These are phyloP conservation scores for Takashimella koratensis DNA, from an alignment of 1,284 basidiomycete genomes.

Conservation along the genomic window DNA sequence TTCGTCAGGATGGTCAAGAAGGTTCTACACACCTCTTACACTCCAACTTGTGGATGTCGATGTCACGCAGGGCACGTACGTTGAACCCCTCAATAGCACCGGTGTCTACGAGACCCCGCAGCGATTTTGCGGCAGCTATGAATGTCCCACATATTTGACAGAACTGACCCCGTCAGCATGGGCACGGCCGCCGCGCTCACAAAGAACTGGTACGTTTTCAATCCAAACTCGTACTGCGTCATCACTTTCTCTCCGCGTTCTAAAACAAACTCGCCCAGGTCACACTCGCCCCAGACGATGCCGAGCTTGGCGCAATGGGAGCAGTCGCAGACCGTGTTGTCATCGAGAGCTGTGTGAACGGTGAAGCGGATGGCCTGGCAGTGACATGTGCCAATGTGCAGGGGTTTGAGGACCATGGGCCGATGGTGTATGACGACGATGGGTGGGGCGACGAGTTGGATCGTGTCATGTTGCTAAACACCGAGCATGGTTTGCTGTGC, in stretches of 20 bases:
- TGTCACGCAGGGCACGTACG: slow-evolving; percentile 3
- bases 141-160: no score
- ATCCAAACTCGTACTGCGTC: slow-evolving; percentile 8
- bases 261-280: not conserved
- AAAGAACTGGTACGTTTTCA: slow-evolving; percentile 5
- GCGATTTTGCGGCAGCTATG: not conserved
- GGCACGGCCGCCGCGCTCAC: no score
- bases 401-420: not conserved
- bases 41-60: not conserved
- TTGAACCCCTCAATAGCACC: slow-evolving; percentile 9
- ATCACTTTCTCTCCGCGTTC: slow-evolving; percentile 2
- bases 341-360: slow-evolving; percentile 2
- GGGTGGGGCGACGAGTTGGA: no score
- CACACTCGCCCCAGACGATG: slow-evolving; percentile 7
- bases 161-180: no score
- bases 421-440: no score
- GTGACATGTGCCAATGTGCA: slow-evolving; percentile 10
- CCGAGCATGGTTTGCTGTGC: no score
- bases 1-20: no score
- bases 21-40: no score
- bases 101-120: not conserved
- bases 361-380: slow-evolving; percentile 8
- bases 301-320: slow-evolving; percentile 7
- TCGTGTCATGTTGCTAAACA: no score
- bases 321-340: slow-evolving; percentile 10